Conservation (phyloP, 2,329 filamentous ascomycete species). For the Pseudocercospora fijiensis region DNA sequence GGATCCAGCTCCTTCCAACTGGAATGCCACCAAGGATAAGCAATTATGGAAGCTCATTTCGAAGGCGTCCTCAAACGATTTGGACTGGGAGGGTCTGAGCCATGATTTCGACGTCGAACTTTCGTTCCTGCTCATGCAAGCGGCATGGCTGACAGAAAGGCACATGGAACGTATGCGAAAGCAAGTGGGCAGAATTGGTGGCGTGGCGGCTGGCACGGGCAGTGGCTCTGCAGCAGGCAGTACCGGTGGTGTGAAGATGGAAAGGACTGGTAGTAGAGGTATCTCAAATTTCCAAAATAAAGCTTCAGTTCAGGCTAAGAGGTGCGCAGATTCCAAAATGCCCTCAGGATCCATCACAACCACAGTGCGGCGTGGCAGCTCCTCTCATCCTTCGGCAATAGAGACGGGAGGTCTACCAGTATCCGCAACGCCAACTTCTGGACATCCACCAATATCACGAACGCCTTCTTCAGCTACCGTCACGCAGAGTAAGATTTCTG, state of each 20-base stretch:
- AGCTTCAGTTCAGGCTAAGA: neutral
- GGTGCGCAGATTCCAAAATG: conserved; percentile 20
- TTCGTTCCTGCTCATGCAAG: conserved; percentile 87
- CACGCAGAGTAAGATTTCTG: conserved; percentile 41
- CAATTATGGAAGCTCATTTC: conserved; percentile 88
- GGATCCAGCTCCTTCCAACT: conserved; percentile 85
- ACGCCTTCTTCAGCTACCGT: conserved; percentile 52
- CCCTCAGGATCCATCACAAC: conserved; percentile 14
- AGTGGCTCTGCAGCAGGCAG: conserved; percentile 47
- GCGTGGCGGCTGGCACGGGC: conserved; percentile 11
- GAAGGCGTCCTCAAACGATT: conserved; percentile 62
- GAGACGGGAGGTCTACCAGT: conserved; percentile 11
- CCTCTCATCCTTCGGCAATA: conserved; percentile 2
- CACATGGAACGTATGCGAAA: conserved; percentile 87
- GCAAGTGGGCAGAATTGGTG: conserved; percentile 70
- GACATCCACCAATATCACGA: conserved; percentile 40
- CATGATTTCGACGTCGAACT: conserved; percentile 77
- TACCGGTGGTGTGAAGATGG: conserved; percentile 49
- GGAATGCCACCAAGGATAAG: conserved; percentile 84
- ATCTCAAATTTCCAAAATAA: conserved; percentile 9
- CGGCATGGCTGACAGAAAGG: conserved; percentile 87
- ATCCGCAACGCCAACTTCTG: conserved; percentile 5
- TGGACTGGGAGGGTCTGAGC: conserved; percentile 63
- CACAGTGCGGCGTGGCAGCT: conserved; percentile 15
- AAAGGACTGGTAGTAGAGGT: conserved; percentile 52